Percentiles rank a stretch among this genome's conserved stretches.
Evolutionary conservation across 2,329 filamentous ascomycete species (phyloP).

Genomic region (Nannizziopsis arthrosporioides): DNA sequence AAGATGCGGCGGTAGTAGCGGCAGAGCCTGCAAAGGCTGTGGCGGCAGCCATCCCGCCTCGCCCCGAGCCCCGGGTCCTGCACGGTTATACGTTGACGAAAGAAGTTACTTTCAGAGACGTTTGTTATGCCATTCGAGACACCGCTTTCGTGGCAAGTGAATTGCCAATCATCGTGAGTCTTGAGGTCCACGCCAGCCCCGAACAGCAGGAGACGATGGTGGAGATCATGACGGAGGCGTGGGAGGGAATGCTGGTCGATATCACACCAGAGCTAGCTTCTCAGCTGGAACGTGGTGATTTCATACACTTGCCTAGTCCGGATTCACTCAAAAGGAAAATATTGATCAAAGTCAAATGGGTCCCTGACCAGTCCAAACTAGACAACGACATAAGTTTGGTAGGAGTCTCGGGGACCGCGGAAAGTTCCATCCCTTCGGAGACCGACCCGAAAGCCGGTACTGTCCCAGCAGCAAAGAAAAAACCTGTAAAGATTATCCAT

Average conservation of each 20-base stretch:
- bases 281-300: conserved; percentile 32
- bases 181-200: conserved; percentile 75
- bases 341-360: conserved; percentile 66
- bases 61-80: conserved; percentile 63
- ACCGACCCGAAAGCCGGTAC: conserved; percentile 5
- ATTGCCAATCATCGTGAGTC: conserved; percentile 77
- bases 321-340: conserved; percentile 68
- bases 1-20: conserved; percentile 21
- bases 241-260: conserved; percentile 64
- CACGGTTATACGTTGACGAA: conserved; percentile 81
- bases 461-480: conserved; percentile 25
- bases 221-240: conserved; percentile 81
- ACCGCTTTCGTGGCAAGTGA: conserved; percentile 64
- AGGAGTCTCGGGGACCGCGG: conserved; percentile 12
- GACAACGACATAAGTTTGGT: conserved; percentile 10
- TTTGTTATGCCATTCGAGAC: conserved; percentile 68
- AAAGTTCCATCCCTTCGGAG: conserved; percentile 1
- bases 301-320: conserved; percentile 51
- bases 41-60: conserved; percentile 6
- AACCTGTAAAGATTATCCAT: conserved; percentile 54
- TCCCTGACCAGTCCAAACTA: conserved; percentile 21
- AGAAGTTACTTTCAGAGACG: conserved; percentile 75
- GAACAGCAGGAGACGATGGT: conserved; percentile 89
- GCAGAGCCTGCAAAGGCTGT: conserved; percentile 1
- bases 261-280: conserved; percentile 44